phyloP scores from a whole-genome alignment of 129 eudicot genomes.

The Deinandra increscens region DNA sequence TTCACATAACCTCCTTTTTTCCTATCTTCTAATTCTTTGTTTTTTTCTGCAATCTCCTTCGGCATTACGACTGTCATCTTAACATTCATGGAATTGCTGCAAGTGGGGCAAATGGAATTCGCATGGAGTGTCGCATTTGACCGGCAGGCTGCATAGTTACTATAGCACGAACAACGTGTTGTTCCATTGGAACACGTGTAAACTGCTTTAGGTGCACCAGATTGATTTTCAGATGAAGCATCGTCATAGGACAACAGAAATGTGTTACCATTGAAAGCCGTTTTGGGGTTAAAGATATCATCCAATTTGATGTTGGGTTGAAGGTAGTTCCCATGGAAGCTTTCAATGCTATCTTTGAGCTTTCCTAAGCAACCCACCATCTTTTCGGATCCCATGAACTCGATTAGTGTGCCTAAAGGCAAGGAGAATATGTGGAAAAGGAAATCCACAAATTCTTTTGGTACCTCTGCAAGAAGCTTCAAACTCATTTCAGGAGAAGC shows the following conservation, averaged over 20 bases:
- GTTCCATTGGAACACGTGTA: not conserved
- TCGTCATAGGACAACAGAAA: not conserved
- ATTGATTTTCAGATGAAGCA: not conserved
- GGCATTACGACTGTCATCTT: not conserved
- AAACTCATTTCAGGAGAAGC: no score
- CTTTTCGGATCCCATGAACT: no score
- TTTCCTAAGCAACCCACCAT: no score
- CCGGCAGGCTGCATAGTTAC: not conserved
- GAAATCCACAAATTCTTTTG: no score
- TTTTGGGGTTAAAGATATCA: no score
- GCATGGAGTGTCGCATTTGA: not conserved
- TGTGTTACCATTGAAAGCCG: not conserved
- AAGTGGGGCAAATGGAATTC: not conserved
- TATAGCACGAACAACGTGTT: rapidly evolving
- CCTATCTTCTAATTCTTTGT: not conserved
- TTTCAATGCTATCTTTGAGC: no score
- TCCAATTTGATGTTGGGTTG: no score
- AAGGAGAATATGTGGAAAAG: no score
- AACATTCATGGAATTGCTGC: not conserved
- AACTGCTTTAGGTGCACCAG: not conserved
- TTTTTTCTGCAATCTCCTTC: not conserved
- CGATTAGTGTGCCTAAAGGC: no score
- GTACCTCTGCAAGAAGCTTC: no score
- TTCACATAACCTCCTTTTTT: no score
- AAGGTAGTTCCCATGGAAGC: no score